phyloP scores from a whole-genome alignment of 306 rosid genomes.

The Glycine tomentella region DNA sequence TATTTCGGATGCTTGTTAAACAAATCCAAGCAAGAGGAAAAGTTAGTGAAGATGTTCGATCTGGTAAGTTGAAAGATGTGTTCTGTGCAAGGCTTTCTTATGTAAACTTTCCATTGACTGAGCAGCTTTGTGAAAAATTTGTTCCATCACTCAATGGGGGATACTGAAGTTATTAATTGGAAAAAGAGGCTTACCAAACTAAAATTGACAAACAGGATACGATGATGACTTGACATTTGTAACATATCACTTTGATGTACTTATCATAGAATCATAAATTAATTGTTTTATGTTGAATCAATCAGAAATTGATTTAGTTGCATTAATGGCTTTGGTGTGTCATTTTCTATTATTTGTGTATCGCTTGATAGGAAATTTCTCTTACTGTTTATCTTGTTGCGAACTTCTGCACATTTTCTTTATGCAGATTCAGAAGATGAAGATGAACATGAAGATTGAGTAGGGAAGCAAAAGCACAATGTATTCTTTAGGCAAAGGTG shows the following conservation, averaged over 20 bases:
- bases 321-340: conserved; percentile 21
- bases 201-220: conserved; percentile 11
- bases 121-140: conserved; percentile 18
- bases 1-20: conserved; percentile 94
- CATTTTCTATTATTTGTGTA: conserved; percentile 12
- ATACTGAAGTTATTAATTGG: conserved; percentile 26
- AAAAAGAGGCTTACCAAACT: background rate
- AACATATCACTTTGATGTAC: conserved; percentile 17
- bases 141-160: conserved; percentile 1
- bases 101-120: conserved; percentile 27
- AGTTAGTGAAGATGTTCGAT: conserved; percentile 90
- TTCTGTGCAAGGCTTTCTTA: conserved; percentile 35
- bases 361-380: conserved; percentile 25
- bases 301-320: conserved; percentile 6
- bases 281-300: conserved; percentile 6
- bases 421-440: conserved; percentile 89
- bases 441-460: conserved; percentile 91
- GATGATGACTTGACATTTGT: conserved; percentile 34
- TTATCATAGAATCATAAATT: background rate
- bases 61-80: conserved; percentile 38
- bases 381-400: conserved; percentile 20
- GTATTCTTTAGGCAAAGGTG: conserved; percentile 58
- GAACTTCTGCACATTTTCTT: conserved; percentile 38
- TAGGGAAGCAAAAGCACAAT: conserved; percentile 42
- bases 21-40: conserved; percentile 93